Evolutionary conservation across 768 basidiomycete species (phyloP).

Genomic region (Tulasnella sp.): DNA sequence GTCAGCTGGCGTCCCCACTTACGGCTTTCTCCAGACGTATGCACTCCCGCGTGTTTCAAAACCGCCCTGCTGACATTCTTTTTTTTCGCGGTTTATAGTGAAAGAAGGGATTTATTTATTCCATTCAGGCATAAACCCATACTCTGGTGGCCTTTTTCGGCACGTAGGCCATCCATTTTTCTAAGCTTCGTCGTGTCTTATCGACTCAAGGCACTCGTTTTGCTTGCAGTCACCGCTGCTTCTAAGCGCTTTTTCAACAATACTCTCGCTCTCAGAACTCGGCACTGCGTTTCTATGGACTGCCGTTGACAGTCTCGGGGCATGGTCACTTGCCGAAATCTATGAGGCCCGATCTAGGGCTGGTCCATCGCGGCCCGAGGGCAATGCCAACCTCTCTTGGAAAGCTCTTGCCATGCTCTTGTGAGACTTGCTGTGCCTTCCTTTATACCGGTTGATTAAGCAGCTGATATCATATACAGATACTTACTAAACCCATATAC

Average conservation of each 20-base stretch:
- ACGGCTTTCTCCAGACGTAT: constrained; percentile 66
- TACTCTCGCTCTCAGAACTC: constrained; percentile 42
- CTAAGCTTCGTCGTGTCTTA: not conserved
- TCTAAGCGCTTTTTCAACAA: constrained; percentile 59
- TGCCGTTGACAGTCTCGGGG: constrained; percentile 49
- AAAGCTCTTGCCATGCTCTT: constrained; percentile 50
- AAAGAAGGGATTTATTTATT: constrained; percentile 82
- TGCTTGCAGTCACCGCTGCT: constrained; percentile 62
- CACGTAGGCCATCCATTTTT: constrained; percentile 44
- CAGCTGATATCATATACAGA: constrained; percentile 29
- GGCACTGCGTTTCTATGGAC: constrained; percentile 56
- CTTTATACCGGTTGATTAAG: not conserved
- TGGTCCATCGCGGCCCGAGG: constrained; percentile 29
- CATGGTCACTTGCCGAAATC: constrained; percentile 53
- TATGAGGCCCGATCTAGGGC: constrained; percentile 45
- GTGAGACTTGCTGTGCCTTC: constrained; percentile 34
- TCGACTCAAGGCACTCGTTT: constrained; percentile 8
- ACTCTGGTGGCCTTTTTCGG: constrained; percentile 71
- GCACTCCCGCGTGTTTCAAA: constrained; percentile 23
- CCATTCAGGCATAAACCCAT: constrained; percentile 67
- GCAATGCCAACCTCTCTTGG: constrained; percentile 37
- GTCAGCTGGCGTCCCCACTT: constrained; percentile 68
- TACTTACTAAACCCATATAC: constrained; percentile 87
- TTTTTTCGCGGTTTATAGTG: constrained; percentile 37
- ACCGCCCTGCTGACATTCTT: not conserved